Base-by-base conservation (phyloP, 768 basidiomycete genomes). In the Chalciporus piperatus region DNA sequence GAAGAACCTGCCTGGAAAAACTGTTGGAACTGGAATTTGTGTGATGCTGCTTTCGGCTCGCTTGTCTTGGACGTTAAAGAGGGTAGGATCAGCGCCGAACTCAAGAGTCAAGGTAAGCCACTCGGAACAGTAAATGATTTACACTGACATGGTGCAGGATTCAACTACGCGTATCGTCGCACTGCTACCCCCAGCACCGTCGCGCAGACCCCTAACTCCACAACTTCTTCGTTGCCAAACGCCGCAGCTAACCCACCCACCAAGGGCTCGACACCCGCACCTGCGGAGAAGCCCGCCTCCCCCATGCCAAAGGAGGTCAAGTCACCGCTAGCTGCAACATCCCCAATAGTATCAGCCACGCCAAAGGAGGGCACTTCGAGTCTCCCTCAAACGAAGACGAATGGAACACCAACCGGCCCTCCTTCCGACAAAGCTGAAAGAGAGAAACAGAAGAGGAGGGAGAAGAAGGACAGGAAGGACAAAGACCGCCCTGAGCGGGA, bases 1-100 rank as follows among this genome's bases (percentile, higher is more conserved):
- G 96, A 99, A 67, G 94, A 98, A 60, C 84, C 87, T 3, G 85
- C 91, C 0, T 99, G 97, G 97, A 99, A 98, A 72, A 98, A 97
- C 67, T 93, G 92, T 67, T 98, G 96, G 96, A 93, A 97, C 67
- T 97, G 96, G 96, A 96, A 98, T 63, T 73, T 98, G 39, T 94
- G 94, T 57, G 97, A 99, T 60, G 96, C 96, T 6, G 90, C 93
- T 2, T 97, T 87, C 54, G 96, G 97, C 2, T 84, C 84, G 11
- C 78, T 99, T 30, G 74, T 97, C 1, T 73, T 99, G 41, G 93
- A 97, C 59, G 74, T 98, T 60, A 88, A 88, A 60, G 95, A 98
- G 52, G 94, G 96, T 7, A 77, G 95, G 44, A 83, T 99, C 41
- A 94, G 91, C 51, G 87, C 88, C 0, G 95, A 98, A 66, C 78